Evolutionary conservation across 495 filamentous ascomycete species (phyloP).

Genomic region (Lasiosphaeris hirsuta): DNA sequence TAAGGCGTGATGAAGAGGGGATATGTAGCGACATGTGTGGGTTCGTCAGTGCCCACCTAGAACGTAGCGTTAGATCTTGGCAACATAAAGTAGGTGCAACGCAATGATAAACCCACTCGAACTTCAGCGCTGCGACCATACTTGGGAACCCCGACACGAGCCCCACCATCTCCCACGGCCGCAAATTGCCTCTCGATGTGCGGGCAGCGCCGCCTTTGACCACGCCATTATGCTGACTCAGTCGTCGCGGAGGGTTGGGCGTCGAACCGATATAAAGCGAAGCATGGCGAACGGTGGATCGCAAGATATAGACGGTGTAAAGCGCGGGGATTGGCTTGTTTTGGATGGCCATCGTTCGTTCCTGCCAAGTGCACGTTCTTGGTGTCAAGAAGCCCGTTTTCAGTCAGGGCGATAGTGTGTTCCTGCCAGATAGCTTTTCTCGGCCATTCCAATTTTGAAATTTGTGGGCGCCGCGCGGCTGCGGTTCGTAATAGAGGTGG

Average conservation of each 20-base stretch:
- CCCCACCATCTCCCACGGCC: slow-evolving; percentile 92
- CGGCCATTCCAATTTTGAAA: neutral
- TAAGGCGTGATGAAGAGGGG: slow-evolving; percentile 51
- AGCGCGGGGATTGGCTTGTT: slow-evolving; percentile 53
- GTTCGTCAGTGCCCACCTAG: slow-evolving; percentile 91
- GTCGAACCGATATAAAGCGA: slow-evolving; percentile 88
- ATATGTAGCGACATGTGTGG: slow-evolving; percentile 73
- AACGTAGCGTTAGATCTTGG: neutral
- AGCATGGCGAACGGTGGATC: slow-evolving; percentile 64
- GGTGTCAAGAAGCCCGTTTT: neutral
- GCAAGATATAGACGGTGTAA: slow-evolving; percentile 74
- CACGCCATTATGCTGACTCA: slow-evolving; percentile 86
- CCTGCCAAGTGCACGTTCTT: neutral
- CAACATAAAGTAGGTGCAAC: neutral
- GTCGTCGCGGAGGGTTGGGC: slow-evolving; percentile 75
- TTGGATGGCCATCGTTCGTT: slow-evolving; percentile 33
- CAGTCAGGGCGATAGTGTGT: neutral
- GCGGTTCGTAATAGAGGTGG: too few relatives aligned
- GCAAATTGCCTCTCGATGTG: slow-evolving; percentile 60
- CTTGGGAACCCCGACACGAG: slow-evolving; percentile 88
- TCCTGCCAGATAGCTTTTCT: neutral
- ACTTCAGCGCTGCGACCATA: slow-evolving; percentile 83
- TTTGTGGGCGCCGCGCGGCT: too few relatives aligned
- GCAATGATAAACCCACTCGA: slow-evolving; percentile 64
- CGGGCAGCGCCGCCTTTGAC: slow-evolving; percentile 72